These are phyloP conservation scores for Primulina eburnea DNA, from an alignment of 257 asterid genomes.

Conservation along the genomic window DNA sequence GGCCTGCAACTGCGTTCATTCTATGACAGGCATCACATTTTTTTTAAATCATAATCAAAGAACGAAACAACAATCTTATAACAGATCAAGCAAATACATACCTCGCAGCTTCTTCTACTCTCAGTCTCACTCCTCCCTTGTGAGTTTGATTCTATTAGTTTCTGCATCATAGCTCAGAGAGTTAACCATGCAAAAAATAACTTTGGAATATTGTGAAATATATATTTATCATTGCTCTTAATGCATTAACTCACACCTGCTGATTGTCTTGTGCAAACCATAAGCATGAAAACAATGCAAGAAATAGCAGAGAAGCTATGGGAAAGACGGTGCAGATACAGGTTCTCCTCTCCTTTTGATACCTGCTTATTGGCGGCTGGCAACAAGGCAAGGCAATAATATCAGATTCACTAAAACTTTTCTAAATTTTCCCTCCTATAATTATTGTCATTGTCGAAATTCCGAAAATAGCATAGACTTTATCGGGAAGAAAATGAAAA, in stretches of 20 bases:
- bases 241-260: neutral
- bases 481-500: no score
- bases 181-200: neutral
- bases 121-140: neutral
- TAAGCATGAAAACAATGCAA: neutral
- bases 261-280: neutral
- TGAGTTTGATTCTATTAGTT: neutral
- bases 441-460: no score
- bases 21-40: constrained; percentile 43
- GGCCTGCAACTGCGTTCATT: constrained; percentile 43
- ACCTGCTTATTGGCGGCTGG: neutral
- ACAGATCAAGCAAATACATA: no score
- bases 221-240: neutral
- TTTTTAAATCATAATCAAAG: neutral
- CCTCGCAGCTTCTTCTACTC: neutral
- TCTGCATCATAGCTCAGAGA: neutral
- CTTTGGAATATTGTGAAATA: no score
- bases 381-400: neutral
- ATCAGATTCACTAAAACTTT: no score
- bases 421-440: no score
- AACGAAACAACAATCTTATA: neutral
- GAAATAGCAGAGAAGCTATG: neutral
- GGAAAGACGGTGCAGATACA: neutral
- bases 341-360: neutral
- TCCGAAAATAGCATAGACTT: no score